Percentiles rank a stretch among this genome's conserved stretches.
These are phyloP conservation scores for Linanthus parryae DNA, from an alignment of 148 eudicot species.

Conservation along the genomic window DNA sequence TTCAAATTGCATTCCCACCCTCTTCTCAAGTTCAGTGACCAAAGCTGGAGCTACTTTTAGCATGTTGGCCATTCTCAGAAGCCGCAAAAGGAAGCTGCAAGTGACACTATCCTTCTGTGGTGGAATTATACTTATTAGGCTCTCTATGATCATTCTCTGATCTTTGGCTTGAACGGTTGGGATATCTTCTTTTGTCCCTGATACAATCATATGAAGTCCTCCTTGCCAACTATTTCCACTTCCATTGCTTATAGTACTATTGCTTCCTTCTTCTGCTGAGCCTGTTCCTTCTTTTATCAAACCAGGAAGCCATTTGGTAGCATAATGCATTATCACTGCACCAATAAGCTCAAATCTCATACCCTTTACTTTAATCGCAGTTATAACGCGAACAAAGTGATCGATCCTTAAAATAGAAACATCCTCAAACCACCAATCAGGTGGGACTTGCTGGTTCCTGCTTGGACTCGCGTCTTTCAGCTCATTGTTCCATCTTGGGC, in stretches of 20 bases:
- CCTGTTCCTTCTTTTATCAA: constrained; percentile 46
- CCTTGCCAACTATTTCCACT: constrained; percentile 53
- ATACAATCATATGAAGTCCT: constrained; percentile 69
- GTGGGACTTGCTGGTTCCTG: constrained; percentile 50
- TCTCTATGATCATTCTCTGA: constrained; percentile 85
- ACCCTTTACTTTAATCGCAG: constrained; percentile 95
- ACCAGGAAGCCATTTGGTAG: constrained; percentile 79
- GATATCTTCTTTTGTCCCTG: constrained; percentile 39
- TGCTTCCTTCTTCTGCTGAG: constrained; percentile 26
- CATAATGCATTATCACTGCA: constrained; percentile 74
- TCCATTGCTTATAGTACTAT: constrained; percentile 22
- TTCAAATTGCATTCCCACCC: constrained; percentile 98
- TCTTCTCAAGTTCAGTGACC: constrained; percentile 86
- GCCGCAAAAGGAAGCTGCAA: constrained; percentile 79
- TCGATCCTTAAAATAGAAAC: constrained; percentile 81
- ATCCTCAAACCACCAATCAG: constrained; percentile 99
- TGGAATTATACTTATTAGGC: constrained; percentile 87
- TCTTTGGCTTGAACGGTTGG: constrained; percentile 54
- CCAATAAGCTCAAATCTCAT: constrained; percentile 87
- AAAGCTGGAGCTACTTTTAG: constrained; percentile 88
- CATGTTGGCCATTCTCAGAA: constrained; percentile 82
- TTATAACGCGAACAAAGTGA: constrained; percentile 91
- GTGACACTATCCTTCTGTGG: constrained; percentile 83
- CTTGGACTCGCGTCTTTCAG: constrained; percentile 66
- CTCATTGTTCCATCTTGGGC: constrained; percentile 83